Evolutionary conservation across 495 filamentous ascomycete species (phyloP).

Genomic region (Trichoderma reesei): DNA sequence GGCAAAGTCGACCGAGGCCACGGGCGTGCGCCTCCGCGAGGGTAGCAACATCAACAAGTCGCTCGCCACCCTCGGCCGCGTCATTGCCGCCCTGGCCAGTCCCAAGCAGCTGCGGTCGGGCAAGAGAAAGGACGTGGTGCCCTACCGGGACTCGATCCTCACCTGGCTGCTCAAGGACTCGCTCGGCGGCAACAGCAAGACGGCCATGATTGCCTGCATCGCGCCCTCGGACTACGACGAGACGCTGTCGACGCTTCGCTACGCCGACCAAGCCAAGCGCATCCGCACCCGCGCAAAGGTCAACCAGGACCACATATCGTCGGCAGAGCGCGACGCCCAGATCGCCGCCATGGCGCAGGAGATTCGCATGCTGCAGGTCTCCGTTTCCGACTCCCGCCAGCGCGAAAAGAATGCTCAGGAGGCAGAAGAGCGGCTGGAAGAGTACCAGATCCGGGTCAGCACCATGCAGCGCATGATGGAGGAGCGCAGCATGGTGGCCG

Average conservation of each 20-base stretch:
- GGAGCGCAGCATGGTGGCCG: conserved; percentile 74
- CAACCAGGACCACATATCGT: conserved; percentile 82
- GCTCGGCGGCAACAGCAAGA: conserved; percentile 91
- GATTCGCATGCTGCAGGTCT: conserved; percentile 73
- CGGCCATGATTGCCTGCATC: conserved; percentile 98
- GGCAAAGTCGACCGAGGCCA: conserved; percentile 92
- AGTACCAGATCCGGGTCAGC: conserved; percentile 80
- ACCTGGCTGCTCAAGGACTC: conserved; percentile 96
- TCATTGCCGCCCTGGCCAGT: conserved; percentile 94
- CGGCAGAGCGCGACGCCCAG: conserved; percentile 85
- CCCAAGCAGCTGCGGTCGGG: conserved; percentile 48
- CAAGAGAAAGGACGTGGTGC: conserved; percentile 58
- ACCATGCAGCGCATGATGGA: conserved; percentile 91
- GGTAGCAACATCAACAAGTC: conserved; percentile 99
- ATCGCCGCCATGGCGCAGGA: conserved; percentile 90
- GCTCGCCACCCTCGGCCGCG: conserved; percentile 85
- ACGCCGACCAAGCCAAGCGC: conserved; percentile 94
- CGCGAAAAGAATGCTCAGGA: conserved; percentile 38
- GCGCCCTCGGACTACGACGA: conserved; percentile 94
- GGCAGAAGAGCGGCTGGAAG: conserved; percentile 69
- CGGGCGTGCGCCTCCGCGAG: conserved; percentile 79
- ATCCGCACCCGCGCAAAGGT: conserved; percentile 95
- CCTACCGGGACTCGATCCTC: conserved; percentile 93
- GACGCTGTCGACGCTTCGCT: conserved; percentile 88
- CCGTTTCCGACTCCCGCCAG: conserved; percentile 47